Conservation (phyloP, 2,329 filamentous ascomycete genomes). For the Fusarium chuoi region DNA sequence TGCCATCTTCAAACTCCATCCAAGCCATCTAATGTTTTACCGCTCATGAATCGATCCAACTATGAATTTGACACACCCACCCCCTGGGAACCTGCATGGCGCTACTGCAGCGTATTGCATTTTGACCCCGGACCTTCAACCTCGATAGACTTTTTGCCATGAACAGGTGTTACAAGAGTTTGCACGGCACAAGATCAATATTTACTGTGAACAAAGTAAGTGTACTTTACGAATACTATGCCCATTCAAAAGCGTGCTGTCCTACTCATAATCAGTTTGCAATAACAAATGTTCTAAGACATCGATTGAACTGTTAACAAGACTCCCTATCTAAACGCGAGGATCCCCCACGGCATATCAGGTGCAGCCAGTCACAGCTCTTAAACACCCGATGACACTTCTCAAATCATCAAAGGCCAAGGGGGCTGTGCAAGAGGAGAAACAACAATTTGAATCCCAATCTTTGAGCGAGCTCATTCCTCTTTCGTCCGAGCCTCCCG, state of each 20-base stretch:
- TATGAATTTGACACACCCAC: conserved; percentile 25
- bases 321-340: conserved; percentile 11
- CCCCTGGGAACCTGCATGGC: conserved; percentile 37
- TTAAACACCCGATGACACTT: conserved; percentile 22
- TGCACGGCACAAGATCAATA: background rate
- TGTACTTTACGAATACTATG: background rate
- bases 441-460: conserved; percentile 13
- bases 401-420: conserved; percentile 15
- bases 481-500: conserved; percentile 23
- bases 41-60: conserved; percentile 7
- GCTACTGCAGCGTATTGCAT: conserved; percentile 39
- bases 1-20: conserved; percentile 24
- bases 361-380: conserved; percentile 27
- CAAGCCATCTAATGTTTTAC: conserved; percentile 25
- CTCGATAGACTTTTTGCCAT: conserved; percentile 15
- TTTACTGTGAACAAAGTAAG: background rate
- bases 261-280: background rate
- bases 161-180: background rate
- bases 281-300: background rate
- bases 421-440: conserved; percentile 36
- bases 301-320: background rate
- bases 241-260: background rate
- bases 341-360: conserved; percentile 26
- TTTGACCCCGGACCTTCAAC: conserved; percentile 22
- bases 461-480: conserved; percentile 9